Base-by-base conservation (phyloP, 441 rosid genomes). In the Hypseocharis bilobata region DNA sequence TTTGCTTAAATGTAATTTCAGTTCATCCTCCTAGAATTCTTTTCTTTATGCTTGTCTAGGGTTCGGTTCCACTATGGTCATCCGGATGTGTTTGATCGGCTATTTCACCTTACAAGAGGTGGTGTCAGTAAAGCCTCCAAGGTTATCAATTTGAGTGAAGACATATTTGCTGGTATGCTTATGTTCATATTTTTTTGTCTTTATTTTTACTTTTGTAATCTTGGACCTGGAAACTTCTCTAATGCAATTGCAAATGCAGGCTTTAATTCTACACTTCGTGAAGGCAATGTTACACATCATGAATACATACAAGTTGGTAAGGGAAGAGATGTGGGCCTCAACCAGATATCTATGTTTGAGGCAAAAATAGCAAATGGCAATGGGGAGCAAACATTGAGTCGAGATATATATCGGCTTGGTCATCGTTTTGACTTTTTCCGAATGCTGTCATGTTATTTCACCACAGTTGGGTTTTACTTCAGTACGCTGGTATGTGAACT, bases 301-400 rank as follows among this genome's bases (percentile, higher is more conserved):
- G 99, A 95, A 65, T 95, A 95, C 81, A 92, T 90, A 77, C 99
- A 95, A 85, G 99, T 95, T 38, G 99, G 99, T 52, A 95, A 95
- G 81, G 99, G 98, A 32, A 89, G 99, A 77, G 99, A 95, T 78
- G 99, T 92, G 73, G 98, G 98, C 25, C 88, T 95, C 52, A 95
- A 95, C 74, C 99, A 95, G 76, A 95, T 95, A 67, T 95, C 99
- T 20, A 87, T 92, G 96, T 95, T 95, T 67, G 98, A 95, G 84
- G 99, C 99, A 64, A 95, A 95, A 75, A 88, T 95, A 72, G 99
- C 98, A 38, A 95, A 92, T 64, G 98, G 98, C 32, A 95, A 95
- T 73, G 99, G 99, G 64, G 99, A 95, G 76, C 99, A 95, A 79
- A 92, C 99, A 56, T 60, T 89, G 73, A 95, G 98, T 72, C 88